These are phyloP conservation scores for Nitzschia palea DNA, from an alignment of 108 stramenopile species.

Conservation along the genomic window DNA sequence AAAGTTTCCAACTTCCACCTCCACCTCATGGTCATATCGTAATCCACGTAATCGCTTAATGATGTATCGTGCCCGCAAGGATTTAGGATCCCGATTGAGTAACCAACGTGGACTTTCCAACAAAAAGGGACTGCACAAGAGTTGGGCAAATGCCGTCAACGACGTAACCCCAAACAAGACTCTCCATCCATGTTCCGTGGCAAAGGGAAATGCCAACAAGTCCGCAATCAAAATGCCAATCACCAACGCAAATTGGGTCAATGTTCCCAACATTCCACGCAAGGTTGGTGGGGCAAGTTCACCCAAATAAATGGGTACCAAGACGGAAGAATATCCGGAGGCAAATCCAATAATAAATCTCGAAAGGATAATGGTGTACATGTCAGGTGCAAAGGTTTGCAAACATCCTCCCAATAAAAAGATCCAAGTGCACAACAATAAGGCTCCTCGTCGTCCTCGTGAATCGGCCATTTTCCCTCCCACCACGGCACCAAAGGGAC, in stretches of 20 bases:
- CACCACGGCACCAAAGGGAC: slow-evolving; percentile 73
- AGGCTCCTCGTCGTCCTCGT: slow-evolving; percentile 73
- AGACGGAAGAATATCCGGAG: slow-evolving; percentile 80
- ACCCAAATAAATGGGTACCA: slow-evolving; percentile 96
- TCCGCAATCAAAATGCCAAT: slow-evolving; percentile 89
- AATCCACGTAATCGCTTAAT: slow-evolving; percentile 92
- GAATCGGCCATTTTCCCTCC: slow-evolving; percentile 71
- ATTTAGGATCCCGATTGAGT: slow-evolving; percentile 72
- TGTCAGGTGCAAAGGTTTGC: slow-evolving; percentile 69
- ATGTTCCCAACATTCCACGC: slow-evolving; percentile 93
- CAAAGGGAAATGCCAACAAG: slow-evolving; percentile 82
- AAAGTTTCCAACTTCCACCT: slow-evolving; percentile 91
- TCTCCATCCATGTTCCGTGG: slow-evolving; percentile 71
- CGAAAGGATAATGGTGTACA: slow-evolving; percentile 74
- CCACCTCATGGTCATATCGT: slow-evolving; percentile 90
- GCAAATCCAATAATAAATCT: slow-evolving; percentile 94
- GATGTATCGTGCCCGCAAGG: slow-evolving; percentile 80
- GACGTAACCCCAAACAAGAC: slow-evolving; percentile 84
- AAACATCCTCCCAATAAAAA: slow-evolving; percentile 78
- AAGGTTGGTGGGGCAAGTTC: slow-evolving; percentile 92
- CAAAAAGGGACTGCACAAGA: slow-evolving; percentile 79
- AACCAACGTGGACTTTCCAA: slow-evolving; percentile 92
- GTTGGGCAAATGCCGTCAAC: slow-evolving; percentile 70
- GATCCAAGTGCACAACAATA: slow-evolving; percentile 71
- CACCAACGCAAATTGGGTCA: slow-evolving; percentile 95